phyloP scores from a whole-genome alignment of 441 rosid species.

The Pelargonium cotyledonis region DNA sequence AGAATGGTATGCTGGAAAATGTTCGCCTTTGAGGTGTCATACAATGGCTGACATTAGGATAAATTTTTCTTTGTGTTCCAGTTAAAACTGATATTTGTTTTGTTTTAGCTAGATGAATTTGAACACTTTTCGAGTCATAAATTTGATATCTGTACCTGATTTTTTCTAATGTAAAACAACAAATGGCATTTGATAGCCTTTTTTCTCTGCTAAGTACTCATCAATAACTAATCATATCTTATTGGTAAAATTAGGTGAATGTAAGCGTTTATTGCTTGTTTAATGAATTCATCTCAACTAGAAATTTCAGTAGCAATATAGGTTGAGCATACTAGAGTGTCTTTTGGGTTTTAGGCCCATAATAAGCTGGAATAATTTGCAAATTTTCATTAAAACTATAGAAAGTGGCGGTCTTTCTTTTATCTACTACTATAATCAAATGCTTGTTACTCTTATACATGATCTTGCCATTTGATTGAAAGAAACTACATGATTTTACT shows the following conservation, averaged over 20 bases:
- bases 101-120: background rate
- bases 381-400: background rate
- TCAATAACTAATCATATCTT: background rate
- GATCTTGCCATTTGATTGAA: background rate
- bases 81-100: background rate
- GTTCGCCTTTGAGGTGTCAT: background rate
- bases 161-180: background rate
- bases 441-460: background rate
- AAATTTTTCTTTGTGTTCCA: background rate
- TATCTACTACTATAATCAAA: background rate
- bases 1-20: too few relatives aligned
- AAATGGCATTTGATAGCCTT: too few relatives aligned
- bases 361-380: background rate
- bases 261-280: background rate
- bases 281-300: background rate
- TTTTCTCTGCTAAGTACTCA: background rate
- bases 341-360: background rate
- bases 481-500: background rate
- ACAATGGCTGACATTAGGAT: background rate
- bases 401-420: background rate
- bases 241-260: background rate
- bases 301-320: background rate
- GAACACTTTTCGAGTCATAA: background rate
- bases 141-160: background rate
- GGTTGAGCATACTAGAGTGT: background rate